Percentiles rank a stretch among this genome's conserved stretches.
Evolutionary conservation across 2,329 filamentous ascomycete genomes (phyloP).

Genomic region (Colletotrichum tropicicola): DNA sequence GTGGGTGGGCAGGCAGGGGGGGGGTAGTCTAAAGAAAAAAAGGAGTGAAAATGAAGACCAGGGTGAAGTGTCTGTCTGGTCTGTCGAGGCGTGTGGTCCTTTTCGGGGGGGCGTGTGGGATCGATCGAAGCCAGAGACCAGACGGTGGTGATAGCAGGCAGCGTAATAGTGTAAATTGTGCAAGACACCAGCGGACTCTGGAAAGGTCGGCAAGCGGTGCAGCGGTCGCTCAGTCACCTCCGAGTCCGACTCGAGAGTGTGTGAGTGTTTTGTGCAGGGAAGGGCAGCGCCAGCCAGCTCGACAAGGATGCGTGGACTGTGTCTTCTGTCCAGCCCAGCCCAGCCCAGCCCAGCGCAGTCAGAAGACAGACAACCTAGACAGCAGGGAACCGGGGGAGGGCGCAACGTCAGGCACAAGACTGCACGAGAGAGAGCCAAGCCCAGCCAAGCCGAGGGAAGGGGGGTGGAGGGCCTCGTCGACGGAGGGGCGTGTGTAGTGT

Average conservation of each 20-base stretch:
- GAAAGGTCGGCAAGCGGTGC: background rate
- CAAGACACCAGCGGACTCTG: conserved; percentile 3
- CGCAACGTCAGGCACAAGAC: conserved; percentile 28
- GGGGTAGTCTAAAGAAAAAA: conserved; percentile 22
- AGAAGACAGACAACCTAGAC: conserved; percentile 16
- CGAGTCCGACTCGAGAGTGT: background rate
- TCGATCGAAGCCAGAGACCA: background rate
- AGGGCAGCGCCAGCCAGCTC: background rate
- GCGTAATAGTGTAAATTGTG: conserved; percentile 15
- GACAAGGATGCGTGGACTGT: conserved; percentile 18
- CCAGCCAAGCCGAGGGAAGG: conserved; percentile 19
- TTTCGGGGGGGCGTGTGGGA: background rate
- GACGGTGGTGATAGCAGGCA: conserved; percentile 7
- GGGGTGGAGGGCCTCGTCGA: too few relatives aligned
- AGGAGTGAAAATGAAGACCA: conserved; percentile 4
- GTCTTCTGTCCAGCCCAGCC: background rate
- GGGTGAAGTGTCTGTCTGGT: conserved; percentile 4
- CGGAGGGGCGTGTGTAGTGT: too few relatives aligned
- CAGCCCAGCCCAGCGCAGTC: conserved; percentile 13
- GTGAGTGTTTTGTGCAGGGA: conserved; percentile 3
- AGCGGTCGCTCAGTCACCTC: conserved; percentile 21
- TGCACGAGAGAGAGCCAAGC: conserved; percentile 8
- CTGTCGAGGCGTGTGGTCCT: background rate
- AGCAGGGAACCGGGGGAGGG: conserved; percentile 6
- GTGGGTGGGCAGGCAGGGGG: conserved; percentile 3